Evolutionary conservation across 2,329 filamentous ascomycete genomes (phyloP).

Genomic region (Epichloe aotearoae): DNA sequence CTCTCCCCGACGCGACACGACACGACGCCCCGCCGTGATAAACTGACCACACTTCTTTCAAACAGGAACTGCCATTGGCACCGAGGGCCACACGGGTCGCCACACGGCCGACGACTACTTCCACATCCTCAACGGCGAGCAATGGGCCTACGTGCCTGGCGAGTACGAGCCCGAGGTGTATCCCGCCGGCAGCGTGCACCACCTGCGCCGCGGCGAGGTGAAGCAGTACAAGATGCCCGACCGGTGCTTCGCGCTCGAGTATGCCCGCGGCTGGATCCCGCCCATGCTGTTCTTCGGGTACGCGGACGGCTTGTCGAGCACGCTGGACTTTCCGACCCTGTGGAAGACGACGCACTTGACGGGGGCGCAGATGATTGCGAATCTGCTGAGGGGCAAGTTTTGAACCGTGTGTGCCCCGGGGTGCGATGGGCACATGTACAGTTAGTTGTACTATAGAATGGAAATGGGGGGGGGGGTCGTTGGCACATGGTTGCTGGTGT

Average conservation of each 20-base stretch:
- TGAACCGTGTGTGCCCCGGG: constrained; percentile 22
- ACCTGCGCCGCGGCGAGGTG: constrained; percentile 54
- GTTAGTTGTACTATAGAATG: no score
- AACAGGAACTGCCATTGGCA: constrained; percentile 57
- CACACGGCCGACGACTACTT: constrained; percentile 94
- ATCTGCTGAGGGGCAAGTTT: constrained; percentile 59
- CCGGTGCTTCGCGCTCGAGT: constrained; percentile 68
- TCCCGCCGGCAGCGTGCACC: constrained; percentile 54
- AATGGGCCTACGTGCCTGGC: constrained; percentile 62
- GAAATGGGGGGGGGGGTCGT: no score
- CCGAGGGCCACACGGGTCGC: constrained; percentile 76
- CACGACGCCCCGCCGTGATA: no score
- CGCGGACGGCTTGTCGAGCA: constrained; percentile 67
- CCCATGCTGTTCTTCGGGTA: constrained; percentile 87
- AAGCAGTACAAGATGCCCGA: constrained; percentile 78
- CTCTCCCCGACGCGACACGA: not conserved
- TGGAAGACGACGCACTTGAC: constrained; percentile 69
- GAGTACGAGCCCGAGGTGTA: constrained; percentile 57
- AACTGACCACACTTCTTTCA: no score
- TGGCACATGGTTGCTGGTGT: no score
- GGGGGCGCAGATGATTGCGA: constrained; percentile 60
- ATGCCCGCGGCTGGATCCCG: constrained; percentile 80
- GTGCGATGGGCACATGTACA: no score
- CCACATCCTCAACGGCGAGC: constrained; percentile 69
- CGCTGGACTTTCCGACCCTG: constrained; percentile 72